A percentile compares a stretch with the other conserved stretches of the same genome.
These are phyloP conservation scores for Hypholoma fasciculare DNA, from an alignment of 768 basidiomycete species.

Conservation along the genomic window DNA sequence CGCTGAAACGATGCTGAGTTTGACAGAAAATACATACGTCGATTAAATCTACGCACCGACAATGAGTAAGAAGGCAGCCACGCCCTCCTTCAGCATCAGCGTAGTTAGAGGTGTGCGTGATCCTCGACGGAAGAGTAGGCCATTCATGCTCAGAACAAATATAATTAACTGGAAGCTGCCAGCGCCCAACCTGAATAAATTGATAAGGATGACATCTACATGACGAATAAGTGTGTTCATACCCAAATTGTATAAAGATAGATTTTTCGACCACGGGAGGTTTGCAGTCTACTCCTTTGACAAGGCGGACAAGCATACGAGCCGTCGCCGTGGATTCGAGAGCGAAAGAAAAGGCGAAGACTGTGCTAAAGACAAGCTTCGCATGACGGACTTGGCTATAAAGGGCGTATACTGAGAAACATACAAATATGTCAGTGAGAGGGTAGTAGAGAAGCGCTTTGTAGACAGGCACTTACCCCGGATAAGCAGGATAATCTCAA, in stretches of 20 bases:
- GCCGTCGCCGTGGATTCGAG: conserved; percentile 13
- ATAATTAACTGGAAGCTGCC: background rate
- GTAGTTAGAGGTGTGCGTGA: conserved; percentile 9
- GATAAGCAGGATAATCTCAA: conserved; percentile 20
- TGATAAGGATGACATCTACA: background rate
- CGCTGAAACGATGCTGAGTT: background rate
- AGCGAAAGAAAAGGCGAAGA: conserved; percentile 2
- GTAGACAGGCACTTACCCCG: conserved; percentile 11
- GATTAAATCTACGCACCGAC: background rate
- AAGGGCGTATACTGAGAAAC: conserved; percentile 17
- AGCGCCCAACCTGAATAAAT: background rate
- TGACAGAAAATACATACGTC: background rate
- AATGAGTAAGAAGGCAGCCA: conserved; percentile 12
- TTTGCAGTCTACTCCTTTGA: too few relatives aligned
- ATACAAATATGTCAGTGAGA: background rate
- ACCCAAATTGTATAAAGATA: conserved; percentile 1
- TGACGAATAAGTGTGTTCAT: background rate
- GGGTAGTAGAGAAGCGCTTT: too few relatives aligned
- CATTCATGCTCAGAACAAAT: background rate
- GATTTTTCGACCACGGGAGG: background rate
- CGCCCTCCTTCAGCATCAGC: conserved; percentile 13
- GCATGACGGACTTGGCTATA: conserved; percentile 15
- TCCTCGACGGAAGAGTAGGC: background rate
- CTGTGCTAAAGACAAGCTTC: conserved; percentile 5
- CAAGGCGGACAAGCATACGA: background rate